These are phyloP conservation scores for Umbelopsis sp. DNA, from an alignment of 192 early-diverging fungal genomes.

Conservation along the genomic window DNA sequence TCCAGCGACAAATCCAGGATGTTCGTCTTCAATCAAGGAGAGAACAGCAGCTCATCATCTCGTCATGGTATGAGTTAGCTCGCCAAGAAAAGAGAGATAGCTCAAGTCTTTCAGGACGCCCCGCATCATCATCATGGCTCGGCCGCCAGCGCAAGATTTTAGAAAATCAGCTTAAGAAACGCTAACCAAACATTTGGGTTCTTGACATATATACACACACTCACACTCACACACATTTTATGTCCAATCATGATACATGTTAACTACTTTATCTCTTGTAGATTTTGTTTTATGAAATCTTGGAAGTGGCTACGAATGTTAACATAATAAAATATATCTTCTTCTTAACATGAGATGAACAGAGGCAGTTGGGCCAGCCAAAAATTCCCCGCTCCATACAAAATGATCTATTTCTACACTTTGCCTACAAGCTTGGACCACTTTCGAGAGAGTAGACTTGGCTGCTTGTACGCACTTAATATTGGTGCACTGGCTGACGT, in stretches of 20 bases:
- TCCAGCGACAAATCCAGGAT: conserved; percentile 65
- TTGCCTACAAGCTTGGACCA: neutral
- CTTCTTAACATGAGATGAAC: neutral
- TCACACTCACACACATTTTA: neutral
- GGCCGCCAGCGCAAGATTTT: conserved; percentile 68
- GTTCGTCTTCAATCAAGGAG: conserved; percentile 65
- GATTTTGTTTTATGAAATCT: neutral
- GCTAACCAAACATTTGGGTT: conserved; percentile 11
- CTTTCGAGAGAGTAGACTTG: neutral
- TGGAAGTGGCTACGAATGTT: neutral
- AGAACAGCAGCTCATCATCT: conserved; percentile 81
- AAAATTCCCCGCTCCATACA: neutral
- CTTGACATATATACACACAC: neutral
- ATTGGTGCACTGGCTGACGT: neutral
- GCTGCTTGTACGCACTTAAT: neutral
- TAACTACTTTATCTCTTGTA: neutral
- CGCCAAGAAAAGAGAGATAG: conserved; percentile 54
- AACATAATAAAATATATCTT: neutral
- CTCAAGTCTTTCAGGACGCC: conserved; percentile 52
- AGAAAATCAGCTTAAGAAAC: conserved; percentile 55
- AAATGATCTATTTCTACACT: neutral
- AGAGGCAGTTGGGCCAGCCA: neutral
- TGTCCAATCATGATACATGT: neutral
- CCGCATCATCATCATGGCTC: conserved; percentile 61
- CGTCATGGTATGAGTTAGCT: conserved; percentile 74